phyloP scores from a whole-genome alignment of 208 protist genomes.

The Naegleria fowleri region DNA sequence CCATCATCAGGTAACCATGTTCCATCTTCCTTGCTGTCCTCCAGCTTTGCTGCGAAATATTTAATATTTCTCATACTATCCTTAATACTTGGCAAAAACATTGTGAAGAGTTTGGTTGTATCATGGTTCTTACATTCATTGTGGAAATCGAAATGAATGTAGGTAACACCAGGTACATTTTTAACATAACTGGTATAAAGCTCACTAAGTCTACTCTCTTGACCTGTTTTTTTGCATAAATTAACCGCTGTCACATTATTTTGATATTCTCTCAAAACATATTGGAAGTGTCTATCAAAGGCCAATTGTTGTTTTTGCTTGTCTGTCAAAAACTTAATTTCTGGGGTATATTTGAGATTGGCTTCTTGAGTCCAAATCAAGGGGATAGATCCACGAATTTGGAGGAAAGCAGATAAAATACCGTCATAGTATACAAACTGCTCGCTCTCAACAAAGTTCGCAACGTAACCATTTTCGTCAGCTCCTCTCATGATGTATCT shows the following conservation, averaged over 20 bases:
- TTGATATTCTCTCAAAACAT: neutral
- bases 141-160: conserved; percentile 28
- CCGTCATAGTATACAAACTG: neutral
- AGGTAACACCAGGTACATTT: neutral
- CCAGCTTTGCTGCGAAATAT: neutral
- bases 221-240: conserved; percentile 18
- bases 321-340: neutral
- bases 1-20: neutral
- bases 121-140: conserved; percentile 12
- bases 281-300: conserved; percentile 24
- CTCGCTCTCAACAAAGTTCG: conserved; percentile 31
- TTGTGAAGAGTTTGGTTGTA: neutral
- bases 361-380: conserved; percentile 22
- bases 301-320: conserved; percentile 16
- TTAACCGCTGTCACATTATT: neutral
- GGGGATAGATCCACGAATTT: conserved; percentile 29
- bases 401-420: neutral
- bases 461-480: conserved; percentile 27
- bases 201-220: conserved; percentile 7
- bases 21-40: neutral
- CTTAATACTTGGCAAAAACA: neutral
- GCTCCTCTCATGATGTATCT: conserved; percentile 19
- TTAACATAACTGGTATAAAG: neutral
- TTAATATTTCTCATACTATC: neutral
- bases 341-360: conserved; percentile 28